Base-by-base conservation (phyloP, 805 yeast species). In the Sugiyamaella valdiviana region DNA sequence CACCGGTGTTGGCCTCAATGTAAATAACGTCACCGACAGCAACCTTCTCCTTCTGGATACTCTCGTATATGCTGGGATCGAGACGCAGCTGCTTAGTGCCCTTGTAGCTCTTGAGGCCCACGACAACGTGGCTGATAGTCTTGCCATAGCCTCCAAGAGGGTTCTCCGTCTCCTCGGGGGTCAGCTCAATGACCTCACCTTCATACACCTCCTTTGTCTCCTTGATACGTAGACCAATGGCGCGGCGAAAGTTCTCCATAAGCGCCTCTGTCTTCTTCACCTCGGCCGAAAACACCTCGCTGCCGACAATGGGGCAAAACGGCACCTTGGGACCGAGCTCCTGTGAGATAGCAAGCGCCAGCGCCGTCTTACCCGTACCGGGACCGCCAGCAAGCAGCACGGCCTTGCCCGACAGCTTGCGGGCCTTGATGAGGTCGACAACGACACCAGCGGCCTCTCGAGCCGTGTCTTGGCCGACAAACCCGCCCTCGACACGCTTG, bases 91-190 rank as follows among this genome's bases (percentile, higher is more conserved):
- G 89, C 71, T 87, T 93, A 46, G 91, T 86, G 51, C 96, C 96
- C 67, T 85, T 85, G 24, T 93, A 93, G 29, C 95, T 84, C 68
- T 89, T 89, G 58, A 93, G 77, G 5, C 98, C 97, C 36, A 93
- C 91, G 45, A 93, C 77, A 19, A 93, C 99, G 66, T 93, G 96
- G 50, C 89, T 76, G 48, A 93, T 89, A 23, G 98, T 89, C 68
- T 93, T 93, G 51, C 99, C 99, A 65, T 93, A 95, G 5, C 98
- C 98, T 42, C 98, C 97, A 56, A 91, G 73, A 19, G 98, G 96
- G 68, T 93, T 87, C 67, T 91, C 97, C 26, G 95, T 85, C 71
- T 93, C 98, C 68, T 88, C 96, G 2, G 96, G 96, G 2, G 91
- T 84, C 59, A 91, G 74, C 65, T 91, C 99, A 21, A 95, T 91